Conservation (phyloP, 306 rosid species). For the Comarum palustre region DNA sequence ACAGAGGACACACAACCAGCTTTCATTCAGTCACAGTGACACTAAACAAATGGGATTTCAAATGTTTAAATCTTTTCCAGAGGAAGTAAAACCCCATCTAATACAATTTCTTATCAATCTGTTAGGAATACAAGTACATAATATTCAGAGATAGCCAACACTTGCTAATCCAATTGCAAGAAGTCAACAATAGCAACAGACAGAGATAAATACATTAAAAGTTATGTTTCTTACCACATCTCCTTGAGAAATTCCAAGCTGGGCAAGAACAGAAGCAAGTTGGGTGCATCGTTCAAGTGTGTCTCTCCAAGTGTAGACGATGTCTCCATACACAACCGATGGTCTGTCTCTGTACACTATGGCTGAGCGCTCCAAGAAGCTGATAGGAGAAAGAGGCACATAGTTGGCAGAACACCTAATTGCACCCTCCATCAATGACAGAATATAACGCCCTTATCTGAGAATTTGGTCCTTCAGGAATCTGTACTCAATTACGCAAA, state of each 20-base stretch:
- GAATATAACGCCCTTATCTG: background rate
- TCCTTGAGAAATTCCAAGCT: constrained; percentile 42
- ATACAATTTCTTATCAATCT: background rate
- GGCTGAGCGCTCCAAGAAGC: constrained; percentile 81
- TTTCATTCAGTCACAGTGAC: background rate
- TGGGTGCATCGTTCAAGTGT: constrained; percentile 68
- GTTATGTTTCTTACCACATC: constrained; percentile 49
- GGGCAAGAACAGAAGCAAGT: constrained; percentile 64
- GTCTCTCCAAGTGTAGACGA: constrained; percentile 56
- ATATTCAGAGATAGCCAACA: background rate
- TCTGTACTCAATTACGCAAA: background rate
- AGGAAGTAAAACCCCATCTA: background rate
- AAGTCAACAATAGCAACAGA: background rate
- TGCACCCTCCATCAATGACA: constrained; percentile 51
- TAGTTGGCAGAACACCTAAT: constrained; percentile 56
- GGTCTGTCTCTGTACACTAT: constrained; percentile 48
- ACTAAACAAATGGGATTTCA: background rate
- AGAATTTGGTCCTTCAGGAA: background rate
- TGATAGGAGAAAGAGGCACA: constrained; percentile 69
- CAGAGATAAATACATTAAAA: background rate
- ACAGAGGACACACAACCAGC: background rate
- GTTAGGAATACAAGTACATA: background rate
- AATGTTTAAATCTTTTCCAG: background rate
- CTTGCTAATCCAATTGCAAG: background rate
- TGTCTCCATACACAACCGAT: constrained; percentile 47